phyloP scores from a whole-genome alignment of 495 filamentous ascomycete genomes.

The Penicillium crystallinum region DNA sequence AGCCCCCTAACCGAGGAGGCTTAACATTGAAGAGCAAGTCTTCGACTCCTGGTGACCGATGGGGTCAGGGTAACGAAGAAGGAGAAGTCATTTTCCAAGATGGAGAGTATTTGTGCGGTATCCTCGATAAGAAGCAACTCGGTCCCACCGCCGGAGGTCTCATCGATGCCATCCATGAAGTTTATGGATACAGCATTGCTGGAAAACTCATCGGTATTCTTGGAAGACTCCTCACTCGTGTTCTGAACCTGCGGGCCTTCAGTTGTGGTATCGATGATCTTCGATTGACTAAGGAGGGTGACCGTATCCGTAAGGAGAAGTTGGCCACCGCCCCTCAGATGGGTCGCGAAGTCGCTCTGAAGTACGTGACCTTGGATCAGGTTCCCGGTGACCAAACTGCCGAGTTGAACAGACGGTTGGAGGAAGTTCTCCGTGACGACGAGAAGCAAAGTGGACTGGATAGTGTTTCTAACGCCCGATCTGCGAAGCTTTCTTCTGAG shows the following conservation, averaged over 20 bases:
- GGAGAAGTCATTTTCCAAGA: constrained; percentile 77
- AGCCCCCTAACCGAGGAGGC: constrained; percentile 65
- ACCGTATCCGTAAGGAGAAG: constrained; percentile 62
- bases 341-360: constrained; percentile 76
- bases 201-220: constrained; percentile 83
- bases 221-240: constrained; percentile 82
- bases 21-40: constrained; percentile 75
- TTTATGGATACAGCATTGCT: constrained; percentile 82
- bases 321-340: constrained; percentile 64
- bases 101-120: constrained; percentile 82
- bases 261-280: constrained; percentile 98
- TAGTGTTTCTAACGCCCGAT: constrained; percentile 70
- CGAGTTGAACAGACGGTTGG: constrained; percentile 69
- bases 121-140: constrained; percentile 94
- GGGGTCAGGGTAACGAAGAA: constrained; percentile 69
- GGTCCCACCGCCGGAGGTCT: constrained; percentile 83
- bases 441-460: constrained; percentile 85
- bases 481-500: constrained; percentile 65
- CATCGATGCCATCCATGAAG: constrained; percentile 87
- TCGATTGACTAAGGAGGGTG: constrained; percentile 74
- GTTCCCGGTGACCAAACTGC: constrained; percentile 55
- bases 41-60: constrained; percentile 67
- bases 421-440: constrained; percentile 87
- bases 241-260: constrained; percentile 89
- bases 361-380: constrained; percentile 84